Percentiles rank a stretch among this genome's conserved stretches.
Evolutionary conservation across 495 filamentous ascomycete species (phyloP).

Genomic region (Polyplosphaeria fusca): DNA sequence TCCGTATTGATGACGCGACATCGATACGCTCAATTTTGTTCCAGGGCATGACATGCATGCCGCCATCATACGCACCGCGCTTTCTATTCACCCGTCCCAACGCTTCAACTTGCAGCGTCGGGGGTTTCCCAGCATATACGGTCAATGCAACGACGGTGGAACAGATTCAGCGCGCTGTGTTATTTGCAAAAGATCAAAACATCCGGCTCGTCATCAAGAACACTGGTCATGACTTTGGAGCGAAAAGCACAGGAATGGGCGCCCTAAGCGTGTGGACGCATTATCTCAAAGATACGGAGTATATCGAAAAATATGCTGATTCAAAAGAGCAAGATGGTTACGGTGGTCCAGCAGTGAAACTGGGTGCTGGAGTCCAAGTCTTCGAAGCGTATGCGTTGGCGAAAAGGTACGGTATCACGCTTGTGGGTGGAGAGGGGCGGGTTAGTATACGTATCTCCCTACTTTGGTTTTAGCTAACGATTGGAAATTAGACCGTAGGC

Average conservation of each 20-base stretch:
- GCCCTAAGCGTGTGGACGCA: slow-evolving; percentile 29
- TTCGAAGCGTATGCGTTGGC: slow-evolving; percentile 10
- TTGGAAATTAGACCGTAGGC: slow-evolving; percentile 26
- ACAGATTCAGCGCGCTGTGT: slow-evolving; percentile 58
- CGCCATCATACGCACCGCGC: neutral
- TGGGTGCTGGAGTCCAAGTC: slow-evolving; percentile 12
- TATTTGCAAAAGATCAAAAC: slow-evolving; percentile 60
- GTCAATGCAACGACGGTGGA: slow-evolving; percentile 55
- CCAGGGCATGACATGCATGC: slow-evolving; percentile 15
- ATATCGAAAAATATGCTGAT: neutral
- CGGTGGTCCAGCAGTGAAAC: slow-evolving; percentile 8
- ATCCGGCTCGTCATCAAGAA: slow-evolving; percentile 65
- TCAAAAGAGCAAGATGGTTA: slow-evolving; percentile 1
- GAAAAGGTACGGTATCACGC: slow-evolving; percentile 9
- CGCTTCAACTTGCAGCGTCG: slow-evolving; percentile 47
- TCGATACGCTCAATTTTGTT: slow-evolving; percentile 4
- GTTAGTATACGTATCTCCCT: neutral
- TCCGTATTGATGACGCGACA: neutral
- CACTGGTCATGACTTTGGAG: slow-evolving; percentile 54
- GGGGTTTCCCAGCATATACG: slow-evolving; percentile 56
- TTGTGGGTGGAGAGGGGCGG: slow-evolving; percentile 24
- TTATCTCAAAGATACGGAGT: slow-evolving; percentile 19
- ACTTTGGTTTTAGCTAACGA: neutral
- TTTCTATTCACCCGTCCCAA: neutral
- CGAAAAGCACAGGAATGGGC: slow-evolving; percentile 3